Base-by-base conservation (phyloP, 768 basidiomycete species). In the Hemileccinum rubropunctum region DNA sequence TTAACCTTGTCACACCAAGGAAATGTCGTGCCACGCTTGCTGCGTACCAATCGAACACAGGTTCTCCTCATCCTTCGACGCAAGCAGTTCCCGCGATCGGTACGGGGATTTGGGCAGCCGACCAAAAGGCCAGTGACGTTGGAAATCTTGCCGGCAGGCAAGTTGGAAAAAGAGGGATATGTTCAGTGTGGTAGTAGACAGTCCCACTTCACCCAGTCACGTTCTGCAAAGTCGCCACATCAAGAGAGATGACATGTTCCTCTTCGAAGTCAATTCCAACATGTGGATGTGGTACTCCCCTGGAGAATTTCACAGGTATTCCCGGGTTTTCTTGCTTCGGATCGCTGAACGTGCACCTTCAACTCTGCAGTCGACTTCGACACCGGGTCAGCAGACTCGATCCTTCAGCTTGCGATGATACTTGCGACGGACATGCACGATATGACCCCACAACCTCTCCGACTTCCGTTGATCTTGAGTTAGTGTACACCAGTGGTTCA, bases 321-420 rank as follows among this genome's bases (percentile, higher is more conserved):
- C 14, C 44, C 4, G 6, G 7, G 8, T n/a, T 14, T 21, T 26
- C 50, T 43, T 20, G 11, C 23, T 47, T 39, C n/a, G 23, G 28
- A 30, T 36, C 40, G 13, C n/a, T 46, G 32, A 36, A 48, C 18
- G 8, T 30, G 35, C 15, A 2, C 20, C 28, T 36, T 26, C 26
- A 14, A 32, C 18, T n/a, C 6, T 50, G n/a, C 49, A 76, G 76
- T 80, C 37, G 76, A 78, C 57, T 77, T 79, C 49, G 79, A 80
- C 56, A 80, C 78, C 15, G 77, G 80, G 23, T 79, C 76, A 37
- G 67, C 73, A 40, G 80, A 82, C 62, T 62, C 79, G 9, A 69
- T 82, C 58, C 56, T 78, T 27, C 72, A 26, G 23, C 33, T 30
- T 74, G 74, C 46, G 44, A 30, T 33, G 42, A 40, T 27, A 62